Percentiles rank a stretch among this genome's conserved stretches.
These are phyloP conservation scores for Cystobasidium sp. DNA, from an alignment of 1,284 basidiomycete species.

Conservation along the genomic window DNA sequence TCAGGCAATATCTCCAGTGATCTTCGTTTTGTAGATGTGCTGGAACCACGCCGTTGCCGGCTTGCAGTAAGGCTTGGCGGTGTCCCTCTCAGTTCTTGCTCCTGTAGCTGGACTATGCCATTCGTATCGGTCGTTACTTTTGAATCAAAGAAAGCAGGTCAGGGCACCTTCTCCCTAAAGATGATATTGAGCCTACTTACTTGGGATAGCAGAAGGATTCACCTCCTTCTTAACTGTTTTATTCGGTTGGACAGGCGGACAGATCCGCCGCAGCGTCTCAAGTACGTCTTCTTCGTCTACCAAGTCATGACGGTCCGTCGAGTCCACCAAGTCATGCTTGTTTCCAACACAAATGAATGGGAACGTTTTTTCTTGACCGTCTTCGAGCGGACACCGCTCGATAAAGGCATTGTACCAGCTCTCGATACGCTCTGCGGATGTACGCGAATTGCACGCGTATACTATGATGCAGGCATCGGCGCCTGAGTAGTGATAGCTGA, in stretches of 20 bases:
- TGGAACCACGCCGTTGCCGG: slow-evolving; percentile 17
- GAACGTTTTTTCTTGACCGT: slow-evolving; percentile 65
- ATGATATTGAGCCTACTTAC: slow-evolving; percentile 4
- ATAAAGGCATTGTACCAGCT: slow-evolving; percentile 78
- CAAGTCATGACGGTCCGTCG: slow-evolving; percentile 34
- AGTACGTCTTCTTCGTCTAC: slow-evolving; percentile 40
- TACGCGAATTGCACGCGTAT: slow-evolving; percentile 71
- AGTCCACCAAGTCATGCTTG: slow-evolving; percentile 67
- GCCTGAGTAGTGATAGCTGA: slow-evolving; percentile 57
- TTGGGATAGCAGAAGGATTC: slow-evolving; percentile 22
- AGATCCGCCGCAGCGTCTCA: slow-evolving; percentile 28
- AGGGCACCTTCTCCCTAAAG: not conserved
- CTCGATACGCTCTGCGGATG: slow-evolving; percentile 65
- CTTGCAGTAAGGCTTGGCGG: not conserved
- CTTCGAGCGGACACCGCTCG: slow-evolving; percentile 66
- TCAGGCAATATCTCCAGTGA: slow-evolving; percentile 41
- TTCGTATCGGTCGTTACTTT: slow-evolving; percentile 5
- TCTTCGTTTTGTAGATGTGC: slow-evolving; percentile 25
- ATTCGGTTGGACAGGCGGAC: slow-evolving; percentile 12
- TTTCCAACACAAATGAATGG: slow-evolving; percentile 78
- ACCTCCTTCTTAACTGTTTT: not conserved
- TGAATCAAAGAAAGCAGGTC: not conserved
- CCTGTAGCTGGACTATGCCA: slow-evolving; percentile 14
- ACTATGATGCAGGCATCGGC: slow-evolving; percentile 79
- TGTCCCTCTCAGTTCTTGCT: slow-evolving; percentile 3